These are phyloP conservation scores for Sindora glabra DNA, from an alignment of 306 rosid genomes.

Conservation along the genomic window DNA sequence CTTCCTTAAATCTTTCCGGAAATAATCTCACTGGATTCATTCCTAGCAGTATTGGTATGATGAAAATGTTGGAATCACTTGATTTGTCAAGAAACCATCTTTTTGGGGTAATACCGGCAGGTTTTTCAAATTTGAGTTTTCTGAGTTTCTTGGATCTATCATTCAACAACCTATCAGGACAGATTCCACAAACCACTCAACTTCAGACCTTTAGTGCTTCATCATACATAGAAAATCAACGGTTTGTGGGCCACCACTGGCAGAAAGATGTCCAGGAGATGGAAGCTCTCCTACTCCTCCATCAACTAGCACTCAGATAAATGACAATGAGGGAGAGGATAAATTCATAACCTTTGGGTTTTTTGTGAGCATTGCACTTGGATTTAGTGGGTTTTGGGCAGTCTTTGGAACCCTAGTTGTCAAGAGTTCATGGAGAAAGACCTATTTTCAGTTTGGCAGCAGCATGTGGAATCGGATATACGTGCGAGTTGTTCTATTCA, in stretches of 20 bases:
- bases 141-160: slow-evolving; percentile 5
- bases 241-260: slow-evolving; percentile 24
- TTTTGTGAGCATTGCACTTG: neutral
- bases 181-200: slow-evolving; percentile 5
- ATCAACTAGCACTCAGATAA: too few relatives aligned
- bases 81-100: slow-evolving; percentile 26
- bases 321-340: neutral
- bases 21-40: slow-evolving; percentile 23
- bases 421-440: slow-evolving; percentile 12
- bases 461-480: neutral
- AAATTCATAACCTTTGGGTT: slow-evolving; percentile 1
- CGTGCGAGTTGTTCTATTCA: neutral
- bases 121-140: neutral
- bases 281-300: neutral
- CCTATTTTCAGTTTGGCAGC: slow-evolving; percentile 13
- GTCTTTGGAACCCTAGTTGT: slow-evolving; percentile 15
- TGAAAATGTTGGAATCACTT: slow-evolving; percentile 12
- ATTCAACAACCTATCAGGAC: slow-evolving; percentile 2
- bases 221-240: neutral
- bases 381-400: slow-evolving; percentile 29
- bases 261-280: neutral
- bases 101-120: slow-evolving; percentile 4
- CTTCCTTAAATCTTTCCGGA: slow-evolving; percentile 20
- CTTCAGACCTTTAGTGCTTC: slow-evolving; percentile 16
- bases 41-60: slow-evolving; percentile 14